Evolutionary conservation across 2,329 filamentous ascomycete species (phyloP).

Genomic region (Colletotrichum tropicicola): DNA sequence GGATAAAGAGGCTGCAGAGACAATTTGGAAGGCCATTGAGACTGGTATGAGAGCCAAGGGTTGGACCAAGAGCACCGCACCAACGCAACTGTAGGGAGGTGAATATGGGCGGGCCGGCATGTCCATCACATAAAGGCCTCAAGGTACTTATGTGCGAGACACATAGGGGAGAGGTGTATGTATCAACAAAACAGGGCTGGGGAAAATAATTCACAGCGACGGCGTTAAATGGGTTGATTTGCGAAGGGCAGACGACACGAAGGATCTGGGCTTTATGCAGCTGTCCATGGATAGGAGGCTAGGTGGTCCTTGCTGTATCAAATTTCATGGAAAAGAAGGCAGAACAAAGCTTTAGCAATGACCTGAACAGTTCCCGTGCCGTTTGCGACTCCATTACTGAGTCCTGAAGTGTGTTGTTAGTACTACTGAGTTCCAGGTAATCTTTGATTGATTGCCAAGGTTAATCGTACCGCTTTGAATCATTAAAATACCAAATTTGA

Average conservation of each 20-base stretch:
- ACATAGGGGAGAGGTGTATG: background rate
- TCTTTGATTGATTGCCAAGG: no score
- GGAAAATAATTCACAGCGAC: constrained; percentile 25
- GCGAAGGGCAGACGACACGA: background rate
- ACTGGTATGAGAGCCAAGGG: constrained; percentile 85
- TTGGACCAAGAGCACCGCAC: constrained; percentile 79
- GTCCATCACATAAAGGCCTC: background rate
- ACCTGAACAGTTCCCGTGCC: no score
- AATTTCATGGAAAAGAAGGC: background rate
- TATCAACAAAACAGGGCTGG: constrained; percentile 25
- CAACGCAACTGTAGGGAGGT: constrained; percentile 42
- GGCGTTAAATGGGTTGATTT: constrained; percentile 23
- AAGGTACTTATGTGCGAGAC: background rate
- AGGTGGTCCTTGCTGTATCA: background rate
- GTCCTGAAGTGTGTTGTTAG: no score
- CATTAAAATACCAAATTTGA: no score
- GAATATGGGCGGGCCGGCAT: background rate
- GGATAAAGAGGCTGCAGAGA: constrained; percentile 92
- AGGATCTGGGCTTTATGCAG: background rate
- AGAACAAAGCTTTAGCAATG: background rate
- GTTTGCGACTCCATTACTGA: no score
- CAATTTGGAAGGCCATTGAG: constrained; percentile 91
- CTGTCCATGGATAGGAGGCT: background rate
- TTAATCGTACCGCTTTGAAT: no score
- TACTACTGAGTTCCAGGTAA: no score